Evolutionary conservation across 2,329 filamentous ascomycete species (phyloP), one percentile per base, ranked within the genome.

Genomic region (Cordyceps javanica): DNA sequence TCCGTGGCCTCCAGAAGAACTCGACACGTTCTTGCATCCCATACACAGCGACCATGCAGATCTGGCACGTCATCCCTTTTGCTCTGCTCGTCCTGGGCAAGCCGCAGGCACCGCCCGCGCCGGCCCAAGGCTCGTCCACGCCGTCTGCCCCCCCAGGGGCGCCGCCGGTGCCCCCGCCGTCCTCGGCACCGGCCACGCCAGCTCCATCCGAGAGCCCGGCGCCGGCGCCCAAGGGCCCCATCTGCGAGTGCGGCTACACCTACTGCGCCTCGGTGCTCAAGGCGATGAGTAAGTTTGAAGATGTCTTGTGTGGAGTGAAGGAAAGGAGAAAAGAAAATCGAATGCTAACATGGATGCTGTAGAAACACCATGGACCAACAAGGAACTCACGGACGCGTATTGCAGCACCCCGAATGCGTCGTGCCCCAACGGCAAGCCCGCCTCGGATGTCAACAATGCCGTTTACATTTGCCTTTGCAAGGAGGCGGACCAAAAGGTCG

Each of bases 171-270:
- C 60, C 62, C 19, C 57, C 44, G 10, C 16, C 44, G 16, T 28
- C 44, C 3, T 19, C 44, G 16, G 16, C 23, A 1, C 26, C 44
- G 13, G 49, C 50, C 7, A 58, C 56, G 10, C 34, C 49, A 19
- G 53, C 39, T 13, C 59, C 49, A 10, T 60, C 56, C 2, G 59
- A 23, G 21, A 58, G 62, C n/a, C 61, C 63, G 23, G 60, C 54
- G 26, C 58, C 62, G 1, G 60, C 62, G 14, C 51, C 57, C 26
- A 59, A 64, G 9, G 71, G 67, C 2, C 62, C 72, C 16, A 69
- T 69, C 54, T 75, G 73, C 61, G 69, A 74, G 59, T 75, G 73
- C 60, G 73, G 73, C 56, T 75, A 74, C 55, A 75, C 73, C 3
- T 75, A 75, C 58, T 75, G 73, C 59, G 71, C 72, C 10, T 66